phyloP scores from a whole-genome alignment of 2,329 filamentous ascomycete species.

The Graphilbum fragrans region DNA sequence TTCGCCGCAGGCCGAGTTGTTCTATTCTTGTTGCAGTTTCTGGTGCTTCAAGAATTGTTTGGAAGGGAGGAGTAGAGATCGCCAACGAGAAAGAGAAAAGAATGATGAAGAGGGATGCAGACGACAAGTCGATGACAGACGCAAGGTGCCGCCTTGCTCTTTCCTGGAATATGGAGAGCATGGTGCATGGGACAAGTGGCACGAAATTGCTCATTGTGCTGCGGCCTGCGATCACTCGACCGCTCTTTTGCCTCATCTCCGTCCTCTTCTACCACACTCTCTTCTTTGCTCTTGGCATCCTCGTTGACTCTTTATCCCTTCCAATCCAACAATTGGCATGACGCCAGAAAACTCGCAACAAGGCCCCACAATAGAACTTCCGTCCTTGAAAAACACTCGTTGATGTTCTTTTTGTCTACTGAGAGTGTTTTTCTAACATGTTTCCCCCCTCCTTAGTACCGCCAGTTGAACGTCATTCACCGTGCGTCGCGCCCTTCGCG shows the following conservation, averaged over 20 bases:
- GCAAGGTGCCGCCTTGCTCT: no score
- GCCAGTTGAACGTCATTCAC: conserved; percentile 99
- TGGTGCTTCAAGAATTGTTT: neutral
- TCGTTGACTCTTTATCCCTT: no score
- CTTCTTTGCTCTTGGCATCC: no score
- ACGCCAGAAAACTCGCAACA: neutral
- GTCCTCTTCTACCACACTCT: no score
- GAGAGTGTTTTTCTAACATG: conserved; percentile 6
- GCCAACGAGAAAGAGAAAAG: neutral
- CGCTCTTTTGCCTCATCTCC: no score
- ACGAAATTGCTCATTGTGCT: no score
- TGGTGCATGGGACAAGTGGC: no score
- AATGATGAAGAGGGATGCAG: neutral
- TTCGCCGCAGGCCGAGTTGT: neutral
- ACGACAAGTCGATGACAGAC: no score
- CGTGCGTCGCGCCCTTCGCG: conserved; percentile 95
- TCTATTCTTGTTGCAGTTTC: neutral
- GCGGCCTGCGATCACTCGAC: no score
- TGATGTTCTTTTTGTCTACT: conserved; percentile 56
- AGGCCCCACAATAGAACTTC: neutral
- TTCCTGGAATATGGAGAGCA: no score
- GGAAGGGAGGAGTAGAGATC: neutral
- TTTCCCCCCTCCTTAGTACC: conserved; percentile 74
- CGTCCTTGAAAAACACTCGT: conserved; percentile 86
- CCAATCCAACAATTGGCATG: neutral